Evolutionary conservation across 1,284 basidiomycete genomes (phyloP).

Genomic region (Tranzscheliella williamsii): DNA sequence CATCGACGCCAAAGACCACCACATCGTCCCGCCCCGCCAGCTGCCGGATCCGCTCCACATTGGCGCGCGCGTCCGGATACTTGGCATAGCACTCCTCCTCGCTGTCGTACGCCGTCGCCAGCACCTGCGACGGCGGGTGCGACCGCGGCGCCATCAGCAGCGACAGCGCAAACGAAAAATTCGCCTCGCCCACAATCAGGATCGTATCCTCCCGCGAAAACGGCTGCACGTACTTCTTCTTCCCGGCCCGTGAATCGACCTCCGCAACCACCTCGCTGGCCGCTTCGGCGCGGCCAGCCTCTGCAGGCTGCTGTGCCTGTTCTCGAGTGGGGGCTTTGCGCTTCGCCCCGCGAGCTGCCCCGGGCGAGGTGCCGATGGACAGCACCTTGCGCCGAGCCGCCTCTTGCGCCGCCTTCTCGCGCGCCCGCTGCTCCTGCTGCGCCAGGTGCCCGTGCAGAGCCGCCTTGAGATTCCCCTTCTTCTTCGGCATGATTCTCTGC

Average conservation of each 20-base stretch:
- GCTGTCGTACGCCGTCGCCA: conserved; percentile 85
- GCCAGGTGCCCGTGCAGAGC: conserved; percentile 36
- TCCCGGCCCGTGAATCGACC: not conserved
- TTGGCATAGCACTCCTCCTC: conserved; percentile 78
- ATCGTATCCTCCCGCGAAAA: conserved; percentile 77
- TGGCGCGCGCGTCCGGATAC: conserved; percentile 76
- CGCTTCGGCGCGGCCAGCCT: not conserved
- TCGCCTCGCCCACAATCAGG: conserved; percentile 83
- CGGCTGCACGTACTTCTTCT: conserved; percentile 65
- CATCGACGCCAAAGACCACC: conserved; percentile 84
- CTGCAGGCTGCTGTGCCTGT: not conserved
- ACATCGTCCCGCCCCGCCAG: conserved; percentile 67
- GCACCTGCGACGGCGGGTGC: conserved; percentile 71
- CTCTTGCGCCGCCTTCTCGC: conserved; percentile 33
- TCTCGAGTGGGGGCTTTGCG: not conserved
- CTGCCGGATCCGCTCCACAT: conserved; percentile 64
- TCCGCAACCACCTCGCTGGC: not conserved
- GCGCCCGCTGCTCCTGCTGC: conserved; percentile 20
- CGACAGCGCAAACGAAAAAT: conserved; percentile 87
- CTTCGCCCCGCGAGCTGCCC: conserved; percentile 1
- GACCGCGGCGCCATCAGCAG: conserved; percentile 65
- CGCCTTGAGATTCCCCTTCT: conserved; percentile 42
- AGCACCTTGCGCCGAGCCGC: conserved; percentile 37
- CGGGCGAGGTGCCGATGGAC: conserved; percentile 19
- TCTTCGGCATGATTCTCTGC: conserved; percentile 47